These are phyloP conservation scores for Neurospora sp. DNA, from an alignment of 495 filamentous ascomycete genomes.

Conservation along the genomic window DNA sequence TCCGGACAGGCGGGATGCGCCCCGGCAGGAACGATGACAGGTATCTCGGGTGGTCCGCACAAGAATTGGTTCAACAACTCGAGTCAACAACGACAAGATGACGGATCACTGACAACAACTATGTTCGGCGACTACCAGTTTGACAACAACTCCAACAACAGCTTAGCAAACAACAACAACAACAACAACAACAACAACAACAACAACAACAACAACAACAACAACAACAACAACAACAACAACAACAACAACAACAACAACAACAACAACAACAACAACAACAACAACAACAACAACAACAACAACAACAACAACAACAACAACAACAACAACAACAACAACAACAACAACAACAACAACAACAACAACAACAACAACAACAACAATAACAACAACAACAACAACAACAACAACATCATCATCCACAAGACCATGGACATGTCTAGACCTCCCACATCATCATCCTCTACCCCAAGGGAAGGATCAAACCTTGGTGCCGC, in stretches of 20 bases:
- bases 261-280: too few relatives aligned
- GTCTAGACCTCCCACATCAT: too few relatives aligned
- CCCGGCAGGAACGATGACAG: background rate
- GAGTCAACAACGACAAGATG: background rate
- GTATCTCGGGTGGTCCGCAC: background rate
- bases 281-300: background rate
- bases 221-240: too few relatives aligned
- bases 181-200: too few relatives aligned
- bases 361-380: background rate
- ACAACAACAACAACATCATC: background rate
- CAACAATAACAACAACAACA: too few relatives aligned
- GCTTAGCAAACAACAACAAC: background rate
- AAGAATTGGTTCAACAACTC: background rate
- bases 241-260: background rate
- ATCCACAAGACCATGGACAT: background rate
- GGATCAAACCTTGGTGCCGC: background rate
- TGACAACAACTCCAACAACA: background rate
- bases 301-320: too few relatives aligned
- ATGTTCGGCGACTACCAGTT: background rate
- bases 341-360: too few relatives aligned
- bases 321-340: background rate
- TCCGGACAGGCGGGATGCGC: background rate
- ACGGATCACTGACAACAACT: background rate
- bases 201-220: background rate
- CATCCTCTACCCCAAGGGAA: background rate